These are phyloP conservation scores for Calonectria pauciramosa DNA, from an alignment of 2,329 filamentous ascomycete species.

Conservation along the genomic window DNA sequence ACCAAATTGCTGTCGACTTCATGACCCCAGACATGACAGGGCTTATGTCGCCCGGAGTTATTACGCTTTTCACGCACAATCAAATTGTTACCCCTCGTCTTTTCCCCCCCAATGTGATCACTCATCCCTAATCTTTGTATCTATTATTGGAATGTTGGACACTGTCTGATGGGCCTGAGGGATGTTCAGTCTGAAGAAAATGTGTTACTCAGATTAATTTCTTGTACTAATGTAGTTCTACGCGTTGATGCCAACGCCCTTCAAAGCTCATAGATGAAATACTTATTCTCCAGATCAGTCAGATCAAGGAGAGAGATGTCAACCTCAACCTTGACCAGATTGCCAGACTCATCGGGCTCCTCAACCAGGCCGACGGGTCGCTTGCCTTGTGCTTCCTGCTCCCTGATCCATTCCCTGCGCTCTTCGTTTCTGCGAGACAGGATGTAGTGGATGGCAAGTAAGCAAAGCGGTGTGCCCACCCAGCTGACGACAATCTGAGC, in stretches of 20 bases:
- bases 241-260: background rate
- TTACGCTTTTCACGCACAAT: background rate
- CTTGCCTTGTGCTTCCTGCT: constrained; percentile 29
- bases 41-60: background rate
- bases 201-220: background rate
- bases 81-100: background rate
- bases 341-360: constrained; percentile 25
- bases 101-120: background rate
- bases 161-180: background rate
- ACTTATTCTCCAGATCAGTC: constrained; percentile 40
- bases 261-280: constrained; percentile 32
- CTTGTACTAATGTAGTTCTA: constrained; percentile 3
- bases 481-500: constrained; percentile 38
- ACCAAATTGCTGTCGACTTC: constrained; percentile 8
- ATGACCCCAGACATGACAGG: constrained; percentile 27
- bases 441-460: constrained; percentile 20
- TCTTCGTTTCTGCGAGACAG: constrained; percentile 21
- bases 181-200: background rate
- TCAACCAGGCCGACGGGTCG: constrained; percentile 21
- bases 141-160: constrained; percentile 11
- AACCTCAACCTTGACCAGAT: constrained; percentile 34
- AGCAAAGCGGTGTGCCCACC: constrained; percentile 30
- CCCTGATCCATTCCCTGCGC: constrained; percentile 24
- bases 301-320: constrained; percentile 38
- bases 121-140: background rate